Percentiles rank a stretch among this genome's conserved stretches.
Evolutionary conservation across 2,329 filamentous ascomycete species (phyloP).

Genomic region (Cryphonectria nitschkei): DNA sequence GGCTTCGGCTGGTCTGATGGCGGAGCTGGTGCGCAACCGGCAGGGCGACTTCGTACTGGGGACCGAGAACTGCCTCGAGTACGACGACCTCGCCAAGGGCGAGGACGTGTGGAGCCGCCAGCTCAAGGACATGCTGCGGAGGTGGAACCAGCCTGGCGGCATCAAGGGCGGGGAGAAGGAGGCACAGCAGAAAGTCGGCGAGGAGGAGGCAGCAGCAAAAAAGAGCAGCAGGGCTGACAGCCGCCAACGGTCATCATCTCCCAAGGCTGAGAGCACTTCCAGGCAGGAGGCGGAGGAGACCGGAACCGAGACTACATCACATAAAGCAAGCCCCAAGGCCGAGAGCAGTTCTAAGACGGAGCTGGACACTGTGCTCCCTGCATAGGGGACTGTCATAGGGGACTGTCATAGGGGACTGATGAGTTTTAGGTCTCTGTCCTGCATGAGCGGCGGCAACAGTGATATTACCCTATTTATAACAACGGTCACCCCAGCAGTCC

Average conservation of each 20-base stretch:
- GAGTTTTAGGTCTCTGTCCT: neutral
- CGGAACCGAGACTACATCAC: neutral
- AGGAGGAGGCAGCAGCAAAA: constrained; percentile 15
- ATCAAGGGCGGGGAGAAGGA: constrained; percentile 30
- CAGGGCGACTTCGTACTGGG: constrained; percentile 81
- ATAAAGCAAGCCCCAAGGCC: neutral
- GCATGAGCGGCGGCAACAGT: neutral
- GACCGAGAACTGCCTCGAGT: constrained; percentile 74
- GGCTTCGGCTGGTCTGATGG: constrained; percentile 83
- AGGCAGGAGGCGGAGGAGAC: neutral
- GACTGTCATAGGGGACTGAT: neutral
- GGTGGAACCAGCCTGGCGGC: constrained; percentile 35
- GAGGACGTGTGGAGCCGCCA: constrained; percentile 84
- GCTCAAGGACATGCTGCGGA: constrained; percentile 59
- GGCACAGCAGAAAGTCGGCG: constrained; percentile 25
- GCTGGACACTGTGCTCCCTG: neutral
- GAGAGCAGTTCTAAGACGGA: constrained; percentile 12
- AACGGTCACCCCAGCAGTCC: neutral
- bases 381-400: neutral
- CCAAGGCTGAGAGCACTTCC: neutral
- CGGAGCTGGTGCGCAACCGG: constrained; percentile 75
- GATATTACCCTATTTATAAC: neutral
- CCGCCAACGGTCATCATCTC: neutral
- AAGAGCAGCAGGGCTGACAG: neutral
- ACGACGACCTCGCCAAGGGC: constrained; percentile 73